A percentile compares a stretch with the other conserved stretches of the same genome.
phyloP scores from a whole-genome alignment of 768 basidiomycete species.

The Boletales sp. region DNA sequence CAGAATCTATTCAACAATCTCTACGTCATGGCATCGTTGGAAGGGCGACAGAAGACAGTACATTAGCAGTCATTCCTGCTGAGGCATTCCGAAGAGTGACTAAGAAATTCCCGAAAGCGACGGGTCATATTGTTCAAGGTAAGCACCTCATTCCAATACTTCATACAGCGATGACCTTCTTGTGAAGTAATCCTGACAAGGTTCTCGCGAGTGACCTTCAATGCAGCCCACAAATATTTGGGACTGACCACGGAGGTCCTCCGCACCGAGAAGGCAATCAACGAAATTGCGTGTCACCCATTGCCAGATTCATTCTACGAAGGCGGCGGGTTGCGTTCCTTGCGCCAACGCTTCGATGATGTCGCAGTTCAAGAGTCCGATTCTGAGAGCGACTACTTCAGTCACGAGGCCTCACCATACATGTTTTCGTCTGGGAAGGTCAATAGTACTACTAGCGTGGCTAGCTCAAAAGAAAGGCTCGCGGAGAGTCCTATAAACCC shows the following conservation, averaged over 20 bases:
- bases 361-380: constrained; percentile 43
- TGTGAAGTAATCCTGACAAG: constrained; percentile 86
- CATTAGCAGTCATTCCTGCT: constrained; percentile 97
- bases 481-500: constrained; percentile 21
- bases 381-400: constrained; percentile 58
- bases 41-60: constrained; percentile 91
- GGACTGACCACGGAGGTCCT: constrained; percentile 94
- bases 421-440: constrained; percentile 19
- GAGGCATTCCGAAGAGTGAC: constrained; percentile 94
- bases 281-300: constrained; percentile 95
- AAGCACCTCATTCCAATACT: constrained; percentile 4
- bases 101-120: constrained; percentile 95
- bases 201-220: constrained; percentile 96
- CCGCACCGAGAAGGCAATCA: constrained; percentile 95
- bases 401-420: constrained; percentile 15
- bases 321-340: constrained; percentile 82
- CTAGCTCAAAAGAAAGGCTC: constrained; percentile 21
- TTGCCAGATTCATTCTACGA: constrained; percentile 89
- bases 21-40: constrained; percentile 77
- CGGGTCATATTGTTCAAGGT: constrained; percentile 96
- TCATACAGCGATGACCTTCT: constrained; percentile 10
- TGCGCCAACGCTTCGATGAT: constrained; percentile 87
- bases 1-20: constrained; percentile 21
- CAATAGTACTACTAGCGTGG: constrained; percentile 9
- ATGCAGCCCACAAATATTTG: constrained; percentile 94